Percentiles rank a stretch among this genome's conserved stretches.
phyloP scores from a whole-genome alignment of 768 basidiomycete species.

The Boletus rubropictus region DNA sequence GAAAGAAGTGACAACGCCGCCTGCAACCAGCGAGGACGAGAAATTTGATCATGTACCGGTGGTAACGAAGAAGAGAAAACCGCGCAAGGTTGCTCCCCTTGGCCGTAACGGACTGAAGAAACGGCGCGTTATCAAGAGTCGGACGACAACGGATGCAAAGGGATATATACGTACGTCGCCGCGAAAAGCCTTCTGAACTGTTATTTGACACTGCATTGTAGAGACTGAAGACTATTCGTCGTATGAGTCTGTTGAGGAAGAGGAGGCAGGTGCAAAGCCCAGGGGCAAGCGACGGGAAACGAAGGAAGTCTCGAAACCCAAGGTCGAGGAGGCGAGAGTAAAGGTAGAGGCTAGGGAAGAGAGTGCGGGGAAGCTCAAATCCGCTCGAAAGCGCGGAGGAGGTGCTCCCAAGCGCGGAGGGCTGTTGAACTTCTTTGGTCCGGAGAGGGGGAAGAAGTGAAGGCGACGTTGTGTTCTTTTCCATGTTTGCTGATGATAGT shows the following conservation, averaged over 20 bases:
- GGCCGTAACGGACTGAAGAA: conserved; percentile 77
- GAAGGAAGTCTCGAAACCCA: conserved; percentile 15
- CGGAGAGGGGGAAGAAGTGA: conserved; percentile 28
- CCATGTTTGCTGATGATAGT: background rate
- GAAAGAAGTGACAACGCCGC: conserved; percentile 29
- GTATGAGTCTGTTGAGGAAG: conserved; percentile 73
- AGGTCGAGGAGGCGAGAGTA: conserved; percentile 14
- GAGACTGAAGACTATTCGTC: conserved; percentile 75
- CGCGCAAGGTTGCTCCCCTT: conserved; percentile 63
- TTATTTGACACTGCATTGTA: conserved; percentile 24
- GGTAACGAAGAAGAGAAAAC: conserved; percentile 35
- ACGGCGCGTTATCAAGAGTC: conserved; percentile 55
- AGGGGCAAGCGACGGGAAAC: conserved; percentile 16
- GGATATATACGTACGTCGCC: conserved; percentile 63
- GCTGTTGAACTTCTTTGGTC: conserved; percentile 30
- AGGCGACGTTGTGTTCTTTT: background rate
- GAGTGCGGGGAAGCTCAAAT: conserved; percentile 10
- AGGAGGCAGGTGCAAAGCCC: conserved; percentile 23
- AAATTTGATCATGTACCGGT: conserved; percentile 27
- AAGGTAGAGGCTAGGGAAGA: conserved; percentile 13
- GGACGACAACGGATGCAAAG: conserved; percentile 51
- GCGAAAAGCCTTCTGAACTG: background rate
- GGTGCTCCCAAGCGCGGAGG: conserved; percentile 25
- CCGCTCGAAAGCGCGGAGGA: conserved; percentile 13
- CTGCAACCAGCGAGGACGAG: conserved; percentile 26